Percentiles rank a stretch among this genome's conserved stretches.
Evolutionary conservation across 805 yeast species (phyloP).

Genomic region (Spathaspora girioi): DNA sequence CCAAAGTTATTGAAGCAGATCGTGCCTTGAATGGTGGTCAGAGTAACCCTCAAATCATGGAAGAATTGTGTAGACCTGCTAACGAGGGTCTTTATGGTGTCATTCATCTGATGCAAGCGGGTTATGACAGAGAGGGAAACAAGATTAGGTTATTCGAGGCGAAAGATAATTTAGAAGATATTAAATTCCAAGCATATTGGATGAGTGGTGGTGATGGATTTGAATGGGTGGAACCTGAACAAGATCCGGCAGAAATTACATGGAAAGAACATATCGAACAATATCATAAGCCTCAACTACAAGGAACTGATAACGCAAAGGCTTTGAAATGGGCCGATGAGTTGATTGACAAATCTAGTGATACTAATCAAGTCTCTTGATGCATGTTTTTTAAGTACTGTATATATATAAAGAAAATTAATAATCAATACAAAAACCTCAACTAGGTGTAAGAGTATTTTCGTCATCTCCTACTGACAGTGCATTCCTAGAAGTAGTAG

Average conservation of each 20-base stretch:
- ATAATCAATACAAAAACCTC: neutral
- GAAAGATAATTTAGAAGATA: constrained; percentile 59
- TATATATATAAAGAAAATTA: neutral
- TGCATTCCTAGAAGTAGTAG: neutral
- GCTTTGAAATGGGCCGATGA: constrained; percentile 40
- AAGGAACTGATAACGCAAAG: constrained; percentile 9
- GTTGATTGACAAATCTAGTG: constrained; percentile 17
- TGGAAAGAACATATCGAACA: constrained; percentile 32
- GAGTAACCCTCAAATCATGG: constrained; percentile 25
- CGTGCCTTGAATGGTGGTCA: constrained; percentile 46
- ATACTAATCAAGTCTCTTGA: neutral
- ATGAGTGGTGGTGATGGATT: constrained; percentile 81
- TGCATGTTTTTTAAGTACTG: neutral
- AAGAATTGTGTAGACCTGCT: constrained; percentile 35
- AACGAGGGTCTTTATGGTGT: constrained; percentile 21
- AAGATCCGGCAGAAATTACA: constrained; percentile 73
- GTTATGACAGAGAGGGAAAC: constrained; percentile 33
- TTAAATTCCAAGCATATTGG: constrained; percentile 79
- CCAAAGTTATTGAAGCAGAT: constrained; percentile 65
- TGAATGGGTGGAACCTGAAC: constrained; percentile 88
- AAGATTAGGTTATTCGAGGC: constrained; percentile 36
- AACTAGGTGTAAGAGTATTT: neutral
- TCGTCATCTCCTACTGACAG: neutral
- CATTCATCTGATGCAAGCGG: constrained; percentile 24
- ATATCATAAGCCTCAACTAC: constrained; percentile 19